phyloP scores from a whole-genome alignment of 2,329 filamentous ascomycete genomes.

The Colletotrichum sp. region DNA sequence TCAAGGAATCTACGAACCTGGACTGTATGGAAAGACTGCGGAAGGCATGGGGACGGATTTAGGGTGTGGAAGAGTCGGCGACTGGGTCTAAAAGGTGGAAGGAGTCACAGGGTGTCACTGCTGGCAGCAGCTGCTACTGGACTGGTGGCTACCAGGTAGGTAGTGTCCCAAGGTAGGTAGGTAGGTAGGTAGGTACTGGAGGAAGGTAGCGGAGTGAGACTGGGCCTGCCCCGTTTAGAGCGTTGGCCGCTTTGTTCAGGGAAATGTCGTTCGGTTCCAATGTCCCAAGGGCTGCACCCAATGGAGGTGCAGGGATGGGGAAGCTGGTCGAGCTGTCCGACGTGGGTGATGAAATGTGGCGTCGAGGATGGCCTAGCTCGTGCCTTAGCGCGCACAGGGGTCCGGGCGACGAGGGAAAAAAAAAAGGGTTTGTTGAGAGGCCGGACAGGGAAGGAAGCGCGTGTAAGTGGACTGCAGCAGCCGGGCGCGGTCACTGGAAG shows the following conservation, averaged over 20 bases:
- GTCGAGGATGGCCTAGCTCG: conserved; percentile 9
- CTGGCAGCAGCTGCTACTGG: neutral
- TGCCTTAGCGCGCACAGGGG: conserved; percentile 15
- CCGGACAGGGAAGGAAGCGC: conserved; percentile 4
- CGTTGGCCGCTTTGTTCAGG: conserved; percentile 3
- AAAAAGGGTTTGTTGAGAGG: conserved; percentile 16
- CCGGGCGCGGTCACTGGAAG: neutral
- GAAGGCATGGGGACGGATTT: conserved; percentile 13
- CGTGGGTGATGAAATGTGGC: conserved; percentile 20
- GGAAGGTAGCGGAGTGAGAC: neutral
- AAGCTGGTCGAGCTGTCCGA: conserved; percentile 16
- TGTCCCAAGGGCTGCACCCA: neutral
- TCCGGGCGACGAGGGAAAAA: neutral
- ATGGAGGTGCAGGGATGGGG: conserved; percentile 12
- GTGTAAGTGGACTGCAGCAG: conserved; percentile 12
- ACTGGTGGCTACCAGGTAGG: neutral
- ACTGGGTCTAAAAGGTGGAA: conserved; percentile 3
- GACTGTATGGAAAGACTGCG: conserved; percentile 11
- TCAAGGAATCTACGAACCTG: conserved; percentile 12
- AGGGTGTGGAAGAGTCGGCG: neutral
- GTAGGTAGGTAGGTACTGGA: neutral
- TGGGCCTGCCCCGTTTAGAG: conserved; percentile 11
- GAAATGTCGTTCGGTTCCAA: conserved; percentile 9
- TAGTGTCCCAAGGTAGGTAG: neutral
- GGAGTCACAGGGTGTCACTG: neutral